Conservation (phyloP, 2,329 filamentous ascomycete species). For the Penicillium sp. region DNA sequence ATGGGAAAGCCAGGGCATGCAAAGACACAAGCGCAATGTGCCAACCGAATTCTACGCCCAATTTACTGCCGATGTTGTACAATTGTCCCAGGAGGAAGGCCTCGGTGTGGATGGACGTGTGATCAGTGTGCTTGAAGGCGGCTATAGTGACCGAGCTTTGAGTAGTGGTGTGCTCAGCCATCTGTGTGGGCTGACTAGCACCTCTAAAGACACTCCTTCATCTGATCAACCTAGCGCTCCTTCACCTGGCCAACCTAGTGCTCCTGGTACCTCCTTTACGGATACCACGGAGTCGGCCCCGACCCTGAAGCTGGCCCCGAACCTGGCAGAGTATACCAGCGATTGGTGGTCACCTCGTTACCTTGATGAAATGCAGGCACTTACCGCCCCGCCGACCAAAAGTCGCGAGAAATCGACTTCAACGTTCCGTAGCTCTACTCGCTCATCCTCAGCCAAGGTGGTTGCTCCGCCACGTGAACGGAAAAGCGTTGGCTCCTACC, state of each 20-base stretch:
- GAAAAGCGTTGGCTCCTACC: constrained; percentile 41
- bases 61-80: constrained; percentile 81
- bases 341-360: constrained; percentile 68
- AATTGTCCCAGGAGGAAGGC: constrained; percentile 75
- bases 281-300: constrained; percentile 11
- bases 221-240: background rate
- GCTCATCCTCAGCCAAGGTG: constrained; percentile 80
- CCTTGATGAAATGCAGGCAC: constrained; percentile 68
- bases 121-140: constrained; percentile 91
- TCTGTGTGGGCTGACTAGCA: constrained; percentile 68
- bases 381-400: constrained; percentile 55
- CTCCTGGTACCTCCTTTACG: background rate
- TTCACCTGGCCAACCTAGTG: background rate
- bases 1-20: constrained; percentile 90
- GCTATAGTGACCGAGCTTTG: constrained; percentile 90
- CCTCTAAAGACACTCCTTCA: constrained; percentile 43
- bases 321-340: constrained; percentile 57
- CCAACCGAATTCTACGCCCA: constrained; percentile 95
- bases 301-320: background rate
- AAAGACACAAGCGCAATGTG: constrained; percentile 91
- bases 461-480: constrained; percentile 64
- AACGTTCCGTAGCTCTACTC: constrained; percentile 83
- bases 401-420: constrained; percentile 58
- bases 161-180: constrained; percentile 88
- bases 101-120: constrained; percentile 77